Base-by-base conservation (phyloP, 371 early-diverging fungal genomes). In the Apophysomyces variabilis region DNA sequence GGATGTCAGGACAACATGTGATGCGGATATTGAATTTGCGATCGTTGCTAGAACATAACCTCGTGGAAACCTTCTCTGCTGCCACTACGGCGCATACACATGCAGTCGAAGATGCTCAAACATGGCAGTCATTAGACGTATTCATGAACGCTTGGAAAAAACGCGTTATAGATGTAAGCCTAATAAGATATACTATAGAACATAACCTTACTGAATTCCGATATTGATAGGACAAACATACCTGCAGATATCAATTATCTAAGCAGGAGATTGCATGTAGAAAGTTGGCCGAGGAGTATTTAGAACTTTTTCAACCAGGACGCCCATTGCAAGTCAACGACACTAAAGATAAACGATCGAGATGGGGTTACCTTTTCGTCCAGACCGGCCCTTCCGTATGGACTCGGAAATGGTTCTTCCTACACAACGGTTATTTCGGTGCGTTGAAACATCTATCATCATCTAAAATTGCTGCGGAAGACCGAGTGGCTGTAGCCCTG, bases 401-500 rank as follows among this genome's bases (percentile, higher is more conserved):
- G 72, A 16, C 32, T 5, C 64, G 72, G 38, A 44, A 64, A 50
- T 71, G 72, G 72, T 67, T 63, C 43, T 71, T 71, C 44, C 18
- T 62, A 6, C 63, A 65, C 50, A 54, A 67, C 26, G 86, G 86
- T 9, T 83, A 79, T 18, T 87, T 87, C 67, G 87, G 87, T 14
- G 80, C 79, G 9, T 82, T 81, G 50, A 75, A 75, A 35, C 73
- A 83, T 9, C 77, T 78, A 5, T 71, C 79, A 7, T 67, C 80
- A 1, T 71, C 75, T 8, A 86, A 85, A 38, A 85, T 92, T 14
- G 79, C 85, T 0, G 66, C 82, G 50, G 83, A 84, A 5, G 85
- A 86, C 26, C 68, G 88, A 11, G 80, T 90, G 21, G 84, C 83
- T 7, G 82, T 92, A 0, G 71, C 86, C 8, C 61, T 88, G n/a